phyloP scores from a whole-genome alignment of 768 basidiomycete genomes.

The Suillus tomentosus region DNA sequence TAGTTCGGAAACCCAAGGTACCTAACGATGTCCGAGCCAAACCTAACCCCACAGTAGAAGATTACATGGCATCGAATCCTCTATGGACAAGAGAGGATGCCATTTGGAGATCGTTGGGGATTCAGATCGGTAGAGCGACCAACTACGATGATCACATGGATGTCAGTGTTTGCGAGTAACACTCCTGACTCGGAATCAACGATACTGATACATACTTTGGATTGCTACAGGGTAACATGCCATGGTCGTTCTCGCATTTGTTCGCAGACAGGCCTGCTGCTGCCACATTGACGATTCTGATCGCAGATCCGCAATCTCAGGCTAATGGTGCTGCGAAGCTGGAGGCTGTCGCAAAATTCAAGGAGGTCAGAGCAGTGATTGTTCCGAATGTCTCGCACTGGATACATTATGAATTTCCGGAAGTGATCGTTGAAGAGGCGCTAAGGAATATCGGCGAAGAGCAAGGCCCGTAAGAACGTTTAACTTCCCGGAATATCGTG shows the following conservation, averaged over 20 bases:
- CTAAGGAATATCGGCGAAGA: background rate
- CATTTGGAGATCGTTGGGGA: conserved; percentile 14
- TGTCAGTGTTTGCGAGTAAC: conserved; percentile 7
- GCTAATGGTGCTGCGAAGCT: conserved; percentile 6
- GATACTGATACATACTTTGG: background rate
- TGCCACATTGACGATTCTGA: conserved; percentile 13
- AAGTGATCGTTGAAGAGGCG: conserved; percentile 19
- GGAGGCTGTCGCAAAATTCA: conserved; percentile 14
- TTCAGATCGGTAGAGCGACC: conserved; percentile 4
- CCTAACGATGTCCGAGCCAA: background rate
- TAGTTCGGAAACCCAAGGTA: background rate
- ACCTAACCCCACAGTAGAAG: background rate
- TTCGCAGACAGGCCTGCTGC: conserved; percentile 11
- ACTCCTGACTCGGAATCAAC: background rate
- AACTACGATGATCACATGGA: conserved; percentile 9
- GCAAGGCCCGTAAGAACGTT: background rate
- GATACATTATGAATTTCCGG: conserved; percentile 23
- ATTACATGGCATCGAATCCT: conserved; percentile 14
- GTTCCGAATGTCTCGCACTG: conserved; percentile 18
- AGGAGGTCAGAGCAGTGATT: conserved; percentile 16
- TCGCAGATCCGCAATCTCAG: conserved; percentile 11
- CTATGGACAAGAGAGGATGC: conserved; percentile 7
- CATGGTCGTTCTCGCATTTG: conserved; percentile 21
- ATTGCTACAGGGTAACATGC: conserved; percentile 16
- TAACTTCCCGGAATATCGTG: too few relatives aligned